Evolutionary conservation across 306 rosid genomes (phyloP).

Genomic region (Coriaria nepalensis): DNA sequence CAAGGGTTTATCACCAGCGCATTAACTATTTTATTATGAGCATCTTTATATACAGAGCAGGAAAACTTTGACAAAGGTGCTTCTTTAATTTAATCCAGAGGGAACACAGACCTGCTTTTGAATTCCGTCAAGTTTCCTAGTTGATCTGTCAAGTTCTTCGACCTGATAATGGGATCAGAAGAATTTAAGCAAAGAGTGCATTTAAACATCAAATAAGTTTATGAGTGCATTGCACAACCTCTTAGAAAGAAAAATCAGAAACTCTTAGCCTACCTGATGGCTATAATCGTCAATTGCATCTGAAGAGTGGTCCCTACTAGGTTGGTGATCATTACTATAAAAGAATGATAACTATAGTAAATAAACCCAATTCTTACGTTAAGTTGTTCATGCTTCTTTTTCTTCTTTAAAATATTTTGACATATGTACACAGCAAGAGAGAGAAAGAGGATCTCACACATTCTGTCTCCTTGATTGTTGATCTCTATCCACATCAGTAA

Average conservation of each 20-base stretch:
- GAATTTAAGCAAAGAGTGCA: conserved; percentile 3
- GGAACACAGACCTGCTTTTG: conserved; percentile 54
- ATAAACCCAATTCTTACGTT: neutral
- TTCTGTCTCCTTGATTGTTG: conserved; percentile 35
- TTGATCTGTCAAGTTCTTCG: conserved; percentile 52
- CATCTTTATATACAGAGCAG: neutral
- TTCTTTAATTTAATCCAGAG: conserved; percentile 10
- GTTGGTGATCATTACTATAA: conserved; percentile 25
- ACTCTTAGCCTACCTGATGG: conserved; percentile 34
- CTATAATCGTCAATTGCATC: conserved; percentile 28
- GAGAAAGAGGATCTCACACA: conserved; percentile 27
- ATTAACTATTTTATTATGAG: too few relatives aligned
- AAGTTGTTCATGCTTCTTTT: too few relatives aligned
- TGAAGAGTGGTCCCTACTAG: conserved; percentile 35
- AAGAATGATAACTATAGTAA: conserved; percentile 9
- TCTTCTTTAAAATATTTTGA: conserved; percentile 4
- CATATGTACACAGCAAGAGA: neutral
- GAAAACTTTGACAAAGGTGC: neutral
- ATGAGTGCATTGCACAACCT: neutral
- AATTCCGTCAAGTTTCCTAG: conserved; percentile 36
- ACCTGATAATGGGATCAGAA: conserved; percentile 24
- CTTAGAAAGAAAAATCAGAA: conserved; percentile 16
- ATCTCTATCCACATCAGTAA: conserved; percentile 30
- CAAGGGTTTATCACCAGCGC: too few relatives aligned
- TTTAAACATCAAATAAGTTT: neutral